Base-by-base conservation (phyloP, 164 flowering plant genomes). In the Kalanchoe fedtschenkoi region DNA sequence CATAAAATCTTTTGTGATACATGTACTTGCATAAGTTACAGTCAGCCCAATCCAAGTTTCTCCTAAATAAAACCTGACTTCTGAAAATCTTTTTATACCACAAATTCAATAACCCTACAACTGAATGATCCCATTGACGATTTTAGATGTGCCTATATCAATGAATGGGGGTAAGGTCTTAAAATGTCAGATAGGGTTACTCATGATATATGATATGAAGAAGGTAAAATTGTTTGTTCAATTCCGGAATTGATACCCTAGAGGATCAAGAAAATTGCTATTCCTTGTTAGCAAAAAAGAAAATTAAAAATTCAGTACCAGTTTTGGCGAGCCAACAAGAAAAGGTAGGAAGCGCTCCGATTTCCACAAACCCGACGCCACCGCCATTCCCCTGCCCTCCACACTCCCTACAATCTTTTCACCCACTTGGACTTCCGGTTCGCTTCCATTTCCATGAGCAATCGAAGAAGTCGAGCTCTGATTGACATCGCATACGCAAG, bases 291-390 rank as follows among this genome's bases (percentile, higher is more conserved):
- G n/a, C n/a, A 34, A 58, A 34, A 34, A 34, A 1, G 3, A 2
- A 34, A 58, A 33, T 15, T 1, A 14, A 58, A 58, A 34, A 3
- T 13, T 34, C 61, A 51, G 5, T 44, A 56, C 60, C 60, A 56
- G 30, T 34, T 56, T 58, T 0, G 61, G 61, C 11, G 61, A 58
- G 15, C 41, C 38, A n/a, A 58, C 38, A 16, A 58, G 28, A n/a
- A 58, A 58, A 34, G 60, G 60, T 22, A 58, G 38, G 41, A 58
- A 58, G 24, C 22, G 41, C 19, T 58, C 28, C 38, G 42, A n/a
- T 34, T 58, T 51, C 33, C 17, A 2, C 16, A n/a, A 51, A 24
- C 32, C 56, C 21, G 15, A 24, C 55, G 16, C 55, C 30, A 51
- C 17, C 11, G 9, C 56, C 9, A 1, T 51, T 11, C 3, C 56